These are phyloP conservation scores for Pichia deserticola DNA, from an alignment of 805 yeast species.

Conservation along the genomic window DNA sequence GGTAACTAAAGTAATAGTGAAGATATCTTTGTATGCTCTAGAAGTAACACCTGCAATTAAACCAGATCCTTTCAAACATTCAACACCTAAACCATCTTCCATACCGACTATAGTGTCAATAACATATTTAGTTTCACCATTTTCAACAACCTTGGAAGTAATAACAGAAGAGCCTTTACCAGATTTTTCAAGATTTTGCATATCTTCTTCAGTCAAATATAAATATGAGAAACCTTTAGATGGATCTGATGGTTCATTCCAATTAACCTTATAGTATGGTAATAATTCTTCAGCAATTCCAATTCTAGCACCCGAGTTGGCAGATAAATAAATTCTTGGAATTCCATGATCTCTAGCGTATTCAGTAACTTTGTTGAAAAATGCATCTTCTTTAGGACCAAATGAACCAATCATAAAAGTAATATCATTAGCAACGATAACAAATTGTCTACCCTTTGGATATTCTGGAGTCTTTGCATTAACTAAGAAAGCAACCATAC, in stretches of 20 bases:
- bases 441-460: conserved; percentile 91
- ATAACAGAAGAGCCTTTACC: conserved; percentile 57
- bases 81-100: conserved; percentile 97
- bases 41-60: conserved; percentile 98
- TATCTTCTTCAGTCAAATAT: conserved; percentile 67
- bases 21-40: conserved; percentile 93
- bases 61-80: conserved; percentile 96
- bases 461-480: conserved; percentile 93
- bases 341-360: conserved; percentile 84
- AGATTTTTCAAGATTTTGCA: conserved; percentile 45
- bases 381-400: conserved; percentile 92
- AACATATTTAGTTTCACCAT: conserved; percentile 75
- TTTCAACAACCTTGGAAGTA: conserved; percentile 74
- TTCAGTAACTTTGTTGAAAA: conserved; percentile 88
- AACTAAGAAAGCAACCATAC: conserved; percentile 96
- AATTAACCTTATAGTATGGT: conserved; percentile 82
- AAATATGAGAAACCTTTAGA: conserved; percentile 86
- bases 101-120: conserved; percentile 85
- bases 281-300: conserved; percentile 96
- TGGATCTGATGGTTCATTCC: conserved; percentile 75
- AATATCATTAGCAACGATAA: conserved; percentile 93
- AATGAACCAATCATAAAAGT: conserved; percentile 98
- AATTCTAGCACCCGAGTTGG: conserved; percentile 98
- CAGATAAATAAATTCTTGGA: conserved; percentile 93
- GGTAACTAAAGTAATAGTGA: conserved; percentile 97